Conservation (phyloP, 768 basidiomycete genomes). For the Aureoboletus auriporus region DNA sequence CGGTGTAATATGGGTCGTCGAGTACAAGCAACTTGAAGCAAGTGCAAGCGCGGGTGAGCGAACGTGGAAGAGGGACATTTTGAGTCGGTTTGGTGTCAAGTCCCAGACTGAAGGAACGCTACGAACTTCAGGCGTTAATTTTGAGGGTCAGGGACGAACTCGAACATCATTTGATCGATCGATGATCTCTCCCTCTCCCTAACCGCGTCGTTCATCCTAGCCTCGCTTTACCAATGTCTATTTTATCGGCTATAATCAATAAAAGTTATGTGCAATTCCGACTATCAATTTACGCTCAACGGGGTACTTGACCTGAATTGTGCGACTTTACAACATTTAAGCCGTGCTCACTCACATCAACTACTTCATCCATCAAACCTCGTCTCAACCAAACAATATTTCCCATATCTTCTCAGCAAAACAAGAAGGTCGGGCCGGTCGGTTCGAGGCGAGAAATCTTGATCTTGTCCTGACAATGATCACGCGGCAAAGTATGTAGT, state of each 20-base stretch:
- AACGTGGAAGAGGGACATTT: slow-evolving; percentile 96
- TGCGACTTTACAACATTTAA: no score
- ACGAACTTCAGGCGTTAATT: slow-evolving; percentile 96
- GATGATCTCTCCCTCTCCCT: slow-evolving; percentile 47
- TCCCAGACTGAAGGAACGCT: slow-evolving; percentile 82
- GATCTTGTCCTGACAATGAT: no score
- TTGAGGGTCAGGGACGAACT: slow-evolving; percentile 92
- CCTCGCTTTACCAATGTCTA: slow-evolving; percentile 9
- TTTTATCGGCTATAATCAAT: slow-evolving; percentile 24
- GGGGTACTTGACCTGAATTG: neutral
- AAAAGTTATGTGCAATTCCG: no score
- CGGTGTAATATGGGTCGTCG: slow-evolving; percentile 90
- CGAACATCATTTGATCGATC: slow-evolving; percentile 94
- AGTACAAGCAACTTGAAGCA: slow-evolving; percentile 98
- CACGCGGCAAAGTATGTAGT: no score
- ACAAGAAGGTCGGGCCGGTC: no score
- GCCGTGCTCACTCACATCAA: no score
- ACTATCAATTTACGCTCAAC: no score
- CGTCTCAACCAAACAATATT: no score
- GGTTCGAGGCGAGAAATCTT: no score
- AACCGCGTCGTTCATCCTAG: neutral
- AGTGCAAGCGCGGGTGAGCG: slow-evolving; percentile 96
- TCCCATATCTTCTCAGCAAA: no score
- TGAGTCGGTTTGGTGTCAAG: slow-evolving; percentile 89
- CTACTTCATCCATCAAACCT: no score